Evolutionary conservation across 1,284 basidiomycete genomes (phyloP), one percentile per base, ranked within the genome.

Genomic region (Cutaneotrichosporon curvatum): DNA sequence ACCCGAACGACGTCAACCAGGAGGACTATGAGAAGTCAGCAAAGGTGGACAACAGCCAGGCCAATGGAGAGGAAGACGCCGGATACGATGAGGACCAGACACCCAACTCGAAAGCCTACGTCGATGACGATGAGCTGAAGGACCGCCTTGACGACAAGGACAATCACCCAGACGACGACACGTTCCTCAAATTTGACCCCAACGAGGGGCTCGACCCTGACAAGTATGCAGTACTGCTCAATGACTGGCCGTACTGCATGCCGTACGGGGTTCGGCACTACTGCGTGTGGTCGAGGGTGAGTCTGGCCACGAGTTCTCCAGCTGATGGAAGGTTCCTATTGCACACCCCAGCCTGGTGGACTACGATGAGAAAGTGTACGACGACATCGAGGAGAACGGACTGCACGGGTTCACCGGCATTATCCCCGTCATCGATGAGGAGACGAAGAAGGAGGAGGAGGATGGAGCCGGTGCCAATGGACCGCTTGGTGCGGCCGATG

Each of bases 241-340:
- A 72, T 42, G 70, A 72, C 53, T 72, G 70, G 70, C 70, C 70
- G 25, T 72, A 72, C 45, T 61, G 57, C 39, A 48, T 63, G 12
- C 70, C 70, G 0, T 57, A 62, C 23, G 70, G 65, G 7, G 65
- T 67, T 2, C 49, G 58, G 47, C 70, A 72, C 45, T 65, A 58
- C 49, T 62, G 62, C 33, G 60, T 72, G 12, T 72, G 70, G 70
- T 66, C 58, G 21, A 56, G 60, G 39, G 69, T 71, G 44, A 51
- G 67, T 59, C 14, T 22, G 4, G n/a, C n/a, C n/a, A 12, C 2
- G 25, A 20, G 11, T 4, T 22, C 15, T 7, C 2, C 23, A n/a
- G 16, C 34, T 23, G n/a, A 33, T 11, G 18, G 14, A 44, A 70
- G 67, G 48, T 66, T 1, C 64, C 70, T 4, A 68, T 70, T 38